A percentile compares a stretch with the other conserved stretches of the same genome.
Conservation (phyloP, 1,284 basidiomycete genomes). For the Exobasidium cylindrosporum region DNA sequence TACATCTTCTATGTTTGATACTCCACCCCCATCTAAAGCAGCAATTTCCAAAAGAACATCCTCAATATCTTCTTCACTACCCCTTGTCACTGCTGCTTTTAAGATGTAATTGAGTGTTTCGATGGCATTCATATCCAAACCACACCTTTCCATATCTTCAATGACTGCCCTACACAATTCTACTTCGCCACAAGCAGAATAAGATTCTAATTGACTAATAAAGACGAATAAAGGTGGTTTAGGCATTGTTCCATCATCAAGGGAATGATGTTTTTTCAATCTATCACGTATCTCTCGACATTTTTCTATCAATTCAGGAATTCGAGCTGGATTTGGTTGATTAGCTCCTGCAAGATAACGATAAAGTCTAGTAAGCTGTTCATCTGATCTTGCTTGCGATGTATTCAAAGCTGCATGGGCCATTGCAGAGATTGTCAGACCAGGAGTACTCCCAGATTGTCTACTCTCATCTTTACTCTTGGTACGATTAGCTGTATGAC, state of each 20-base stretch:
- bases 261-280: background rate
- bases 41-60: slow-evolving; percentile 23
- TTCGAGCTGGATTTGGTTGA: background rate
- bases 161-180: slow-evolving; percentile 12
- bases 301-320: background rate
- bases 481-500: background rate
- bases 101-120: slow-evolving; percentile 31
- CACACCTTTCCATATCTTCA: slow-evolving; percentile 29
- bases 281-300: background rate
- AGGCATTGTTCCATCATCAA: background rate
- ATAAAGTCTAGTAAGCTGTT: background rate
- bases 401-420: background rate
- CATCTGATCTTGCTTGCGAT: background rate
- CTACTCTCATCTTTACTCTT: background rate
- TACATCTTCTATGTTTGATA: background rate
- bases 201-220: background rate
- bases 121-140: slow-evolving; percentile 21
- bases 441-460: background rate
- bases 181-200: background rate
- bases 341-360: background rate
- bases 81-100: slow-evolving; percentile 27
- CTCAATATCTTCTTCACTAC: slow-evolving; percentile 16
- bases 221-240: background rate
- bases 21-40: background rate
- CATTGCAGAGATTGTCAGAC: background rate